Evolutionary conservation across 768 basidiomycete species (phyloP).

Genomic region (Ramaria sp.): DNA sequence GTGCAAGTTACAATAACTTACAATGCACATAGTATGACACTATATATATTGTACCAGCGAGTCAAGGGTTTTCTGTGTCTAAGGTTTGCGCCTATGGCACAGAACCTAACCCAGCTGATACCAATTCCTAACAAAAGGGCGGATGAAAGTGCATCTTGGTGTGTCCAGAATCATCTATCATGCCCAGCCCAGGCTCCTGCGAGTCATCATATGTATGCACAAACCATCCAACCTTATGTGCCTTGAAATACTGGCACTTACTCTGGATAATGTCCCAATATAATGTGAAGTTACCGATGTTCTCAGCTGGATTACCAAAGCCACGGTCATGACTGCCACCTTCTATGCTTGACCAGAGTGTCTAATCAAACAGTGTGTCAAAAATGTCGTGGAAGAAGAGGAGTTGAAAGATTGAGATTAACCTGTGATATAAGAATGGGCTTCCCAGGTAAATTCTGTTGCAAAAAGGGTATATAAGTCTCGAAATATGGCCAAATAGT

Average conservation of each 20-base stretch:
- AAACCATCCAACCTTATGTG: constrained; percentile 7
- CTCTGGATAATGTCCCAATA: constrained; percentile 8
- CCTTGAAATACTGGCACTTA: constrained; percentile 3
- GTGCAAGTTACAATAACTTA: no score
- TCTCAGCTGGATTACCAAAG: constrained; percentile 8
- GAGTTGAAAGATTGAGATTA: not conserved
- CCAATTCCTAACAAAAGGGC: not conserved
- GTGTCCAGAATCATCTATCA: constrained; percentile 5
- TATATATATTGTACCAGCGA: no score
- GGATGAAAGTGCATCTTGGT: constrained; percentile 8
- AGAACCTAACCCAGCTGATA: no score
- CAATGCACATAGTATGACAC: no score
- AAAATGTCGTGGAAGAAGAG: not conserved
- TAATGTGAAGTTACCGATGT: constrained; percentile 8
- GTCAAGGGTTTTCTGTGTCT: no score
- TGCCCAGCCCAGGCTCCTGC: constrained; percentile 9
- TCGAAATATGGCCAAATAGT: constrained; percentile 10
- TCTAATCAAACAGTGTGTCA: constrained; percentile 27
- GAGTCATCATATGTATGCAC: constrained; percentile 10
- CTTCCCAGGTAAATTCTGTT: constrained; percentile 4
- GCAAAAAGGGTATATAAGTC: constrained; percentile 6
- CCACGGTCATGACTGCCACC: constrained; percentile 23
- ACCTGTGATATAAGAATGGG: constrained; percentile 8
- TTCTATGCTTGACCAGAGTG: constrained; percentile 29
- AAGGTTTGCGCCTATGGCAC: no score